Base-by-base conservation (phyloP, 2,329 filamentous ascomycete species). In the Acarospora socialis region DNA sequence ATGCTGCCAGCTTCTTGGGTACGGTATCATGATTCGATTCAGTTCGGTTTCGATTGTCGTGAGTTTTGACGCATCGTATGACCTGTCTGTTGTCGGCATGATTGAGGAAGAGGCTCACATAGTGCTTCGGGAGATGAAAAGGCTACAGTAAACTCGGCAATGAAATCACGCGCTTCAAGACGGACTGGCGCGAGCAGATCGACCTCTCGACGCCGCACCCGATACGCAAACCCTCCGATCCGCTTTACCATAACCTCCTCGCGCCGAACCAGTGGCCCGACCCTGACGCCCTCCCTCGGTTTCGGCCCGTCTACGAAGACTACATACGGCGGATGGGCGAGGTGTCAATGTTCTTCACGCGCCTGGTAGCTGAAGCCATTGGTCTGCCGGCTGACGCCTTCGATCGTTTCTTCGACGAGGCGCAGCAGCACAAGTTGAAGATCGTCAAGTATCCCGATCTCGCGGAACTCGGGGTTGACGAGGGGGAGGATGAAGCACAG, bases 101-200 rank as follows among this genome's bases (percentile, higher is more conserved):
- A 9, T 19, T 20, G n/a, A 17, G 8, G 16, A 21, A 21, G 20
- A 5, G 33, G 22, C 25, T 34, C 17, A 32, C 16, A 9, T 15
- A 26, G 17, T 22, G 12, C n/a, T 17, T 20, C 16, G 10, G 23
- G 20, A 16, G 15, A 15, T 24, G 28, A 17, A 20, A n/a, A 47
- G 52, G 52, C 25, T 55, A 50, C 43, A 52, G 50, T 41, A 51
- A 61, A 54, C 54, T 69, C 23, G 65, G 66, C 37, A 66, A 66
- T 44, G 66, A 71, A 47, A 69, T 68, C 46, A 92, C 83, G 4
- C 81, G 80, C 13, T 73, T 77, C 42, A 68, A 70, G 30, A 66
- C 72, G 45, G 83, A 92, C 56, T 79, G 84, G 61, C 68, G 83
- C 31, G 83, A 92, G 53, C 83, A 92, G 52, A 77, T 92, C 39